Base-by-base conservation (phyloP, 805 yeast genomes). In the Cephaloascus fragrans region DNA sequence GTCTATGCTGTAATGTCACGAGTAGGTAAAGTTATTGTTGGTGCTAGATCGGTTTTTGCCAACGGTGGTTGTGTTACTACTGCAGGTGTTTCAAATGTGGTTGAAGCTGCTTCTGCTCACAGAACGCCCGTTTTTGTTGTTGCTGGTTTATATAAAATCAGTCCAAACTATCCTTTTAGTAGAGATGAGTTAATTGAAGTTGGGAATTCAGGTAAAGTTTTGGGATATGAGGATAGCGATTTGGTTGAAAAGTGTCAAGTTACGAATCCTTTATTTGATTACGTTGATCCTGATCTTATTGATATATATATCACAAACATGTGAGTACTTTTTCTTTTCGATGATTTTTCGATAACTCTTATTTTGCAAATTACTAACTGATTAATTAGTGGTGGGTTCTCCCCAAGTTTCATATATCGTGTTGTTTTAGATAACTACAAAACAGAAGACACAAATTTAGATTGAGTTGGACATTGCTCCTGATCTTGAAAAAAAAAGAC, bases 121-220 rank as follows among this genome's bases (percentile, higher is more conserved):
- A 75, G 78, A 54, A 90, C 96, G n/a, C 98, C 98, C 0, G 97
- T 93, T 4, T 83, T 93, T 56, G 89, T 93, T 1, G 93, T 89
- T 37, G 88, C 97, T 2, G 98, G 97, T 36, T 69, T 90, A 40
- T 93, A 85, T 68, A 93, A 93, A 61, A 70, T 93, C 37, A 83
- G 95, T 8, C 97, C 97, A 26, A 68, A 84, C 38, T 93, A 93
- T 55, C 98, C 97, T 19, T 86, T 83, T 57, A 88, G 85, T 54
- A 74, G 83, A 41, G 90, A 85, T 49, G 78, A 80, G 46, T 67
- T 88, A 42, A 80, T 88, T 35, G 96, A 89, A 61, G 89, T 88
- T 38, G 96, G 96, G 19, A 90, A 90, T 51, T 80, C 96, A 4
- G 93, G 94, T n/a, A 83, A 81, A 48, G 94, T 88, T 14, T 69